phyloP scores from a whole-genome alignment of 768 basidiomycete genomes.

The Obba rivulosa region DNA sequence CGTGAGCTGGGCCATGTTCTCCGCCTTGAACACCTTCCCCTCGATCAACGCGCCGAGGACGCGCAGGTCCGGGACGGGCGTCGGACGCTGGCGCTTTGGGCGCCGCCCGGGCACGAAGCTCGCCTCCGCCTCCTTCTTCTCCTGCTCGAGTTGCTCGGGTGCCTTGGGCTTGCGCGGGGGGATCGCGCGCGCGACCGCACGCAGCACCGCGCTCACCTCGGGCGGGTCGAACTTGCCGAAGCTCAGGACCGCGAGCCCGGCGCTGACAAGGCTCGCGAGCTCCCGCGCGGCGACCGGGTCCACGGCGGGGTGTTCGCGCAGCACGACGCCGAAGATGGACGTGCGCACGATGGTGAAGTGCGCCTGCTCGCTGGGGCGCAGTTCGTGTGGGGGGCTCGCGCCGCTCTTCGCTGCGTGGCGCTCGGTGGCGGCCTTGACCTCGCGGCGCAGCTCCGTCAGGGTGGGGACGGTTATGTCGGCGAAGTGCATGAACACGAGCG shows the following conservation, averaged over 20 bases:
- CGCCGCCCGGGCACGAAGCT: constrained; percentile 67
- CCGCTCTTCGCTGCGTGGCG: constrained; percentile 28
- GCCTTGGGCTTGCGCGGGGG: constrained; percentile 55
- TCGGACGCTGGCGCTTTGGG: constrained; percentile 51
- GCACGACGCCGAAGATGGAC: constrained; percentile 72
- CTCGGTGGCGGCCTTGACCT: constrained; percentile 51
- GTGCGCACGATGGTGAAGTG: constrained; percentile 69
- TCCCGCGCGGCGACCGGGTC: constrained; percentile 41
- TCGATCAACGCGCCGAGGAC: constrained; percentile 81
- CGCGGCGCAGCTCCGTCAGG: constrained; percentile 61
- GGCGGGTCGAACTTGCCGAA: constrained; percentile 69
- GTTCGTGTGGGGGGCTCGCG: constrained; percentile 20
- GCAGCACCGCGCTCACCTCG: constrained; percentile 60
- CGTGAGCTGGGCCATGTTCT: constrained; percentile 56
- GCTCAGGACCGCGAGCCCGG: constrained; percentile 60
- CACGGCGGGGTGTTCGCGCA: constrained; percentile 54
- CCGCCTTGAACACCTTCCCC: constrained; percentile 58
- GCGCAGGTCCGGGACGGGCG: constrained; percentile 58
- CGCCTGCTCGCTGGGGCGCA: constrained; percentile 31
- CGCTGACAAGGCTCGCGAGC: constrained; percentile 53
- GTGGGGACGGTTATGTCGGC: constrained; percentile 66
- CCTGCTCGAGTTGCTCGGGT: constrained; percentile 43
- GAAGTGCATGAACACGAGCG: constrained; percentile 77
- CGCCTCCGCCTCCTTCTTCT: constrained; percentile 44
- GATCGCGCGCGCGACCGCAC: constrained; percentile 58